phyloP scores from a whole-genome alignment of 139 green algal genomes.

The Mychonastes homosphaera region DNA sequence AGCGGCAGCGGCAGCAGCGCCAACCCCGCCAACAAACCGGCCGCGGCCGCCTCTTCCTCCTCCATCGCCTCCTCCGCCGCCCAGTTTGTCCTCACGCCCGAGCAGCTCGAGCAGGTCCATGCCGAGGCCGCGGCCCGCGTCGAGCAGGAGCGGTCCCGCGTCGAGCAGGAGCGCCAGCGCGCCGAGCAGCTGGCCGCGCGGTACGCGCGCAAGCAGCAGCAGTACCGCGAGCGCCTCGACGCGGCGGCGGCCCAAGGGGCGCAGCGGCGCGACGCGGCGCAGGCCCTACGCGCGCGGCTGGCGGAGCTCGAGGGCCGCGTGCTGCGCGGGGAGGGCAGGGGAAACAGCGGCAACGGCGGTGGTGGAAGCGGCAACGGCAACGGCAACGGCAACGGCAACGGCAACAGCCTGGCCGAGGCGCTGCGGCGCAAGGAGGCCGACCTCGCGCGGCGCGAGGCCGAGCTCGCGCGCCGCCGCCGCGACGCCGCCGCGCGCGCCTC shows the following conservation, averaged over 20 bases:
- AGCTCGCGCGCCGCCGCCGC: conserved; percentile 31
- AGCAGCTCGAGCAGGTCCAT: conserved; percentile 17
- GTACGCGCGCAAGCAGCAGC: conserved; percentile 40
- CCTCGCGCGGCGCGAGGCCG: conserved; percentile 36
- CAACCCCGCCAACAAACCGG: background rate
- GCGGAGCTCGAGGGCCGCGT: too few relatives aligned
- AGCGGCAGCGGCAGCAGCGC: background rate
- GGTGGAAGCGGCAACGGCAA: background rate
- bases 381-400: background rate
- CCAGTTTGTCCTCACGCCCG: conserved; percentile 2
- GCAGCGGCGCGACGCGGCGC: background rate
- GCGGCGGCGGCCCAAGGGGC: background rate
- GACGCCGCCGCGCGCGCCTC: conserved; percentile 35
- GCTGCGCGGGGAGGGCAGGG: conserved; percentile 20
- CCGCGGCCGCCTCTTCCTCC: conserved; percentile 4
- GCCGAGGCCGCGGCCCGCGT: conserved; percentile 20
- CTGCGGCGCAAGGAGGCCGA: conserved; percentile 49
- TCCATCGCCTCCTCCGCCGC: background rate
- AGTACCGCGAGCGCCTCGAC: background rate
- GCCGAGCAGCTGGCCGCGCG: conserved; percentile 31
- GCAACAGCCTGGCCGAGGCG: conserved; percentile 34
- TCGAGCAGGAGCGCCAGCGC: conserved; percentile 29
- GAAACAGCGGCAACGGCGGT: conserved; percentile 35
- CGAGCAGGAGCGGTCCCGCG: conserved; percentile 13
- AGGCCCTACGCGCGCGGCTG: background rate